phyloP scores from a whole-genome alignment of 345 rosid genomes.

The Xanthoceras sorbifolium region DNA sequence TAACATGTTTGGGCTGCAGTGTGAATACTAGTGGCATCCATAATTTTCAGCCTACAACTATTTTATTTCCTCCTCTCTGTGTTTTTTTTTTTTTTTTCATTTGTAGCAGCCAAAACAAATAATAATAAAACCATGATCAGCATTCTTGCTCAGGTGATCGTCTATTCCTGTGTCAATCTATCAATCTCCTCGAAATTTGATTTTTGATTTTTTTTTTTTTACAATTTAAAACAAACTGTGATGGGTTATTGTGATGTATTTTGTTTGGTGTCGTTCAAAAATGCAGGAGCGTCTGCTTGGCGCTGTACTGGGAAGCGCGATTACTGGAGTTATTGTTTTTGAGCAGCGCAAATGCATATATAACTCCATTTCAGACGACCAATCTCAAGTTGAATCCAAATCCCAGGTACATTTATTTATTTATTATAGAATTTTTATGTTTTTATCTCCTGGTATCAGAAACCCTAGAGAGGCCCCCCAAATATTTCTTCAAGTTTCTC shows the following conservation, averaged over 20 bases:
- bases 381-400: conserved; percentile 30
- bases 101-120: not conserved
- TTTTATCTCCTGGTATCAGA: not conserved
- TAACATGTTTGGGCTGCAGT: not conserved
- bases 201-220: not conserved
- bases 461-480: conserved; percentile 28
- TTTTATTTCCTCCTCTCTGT: not conserved
- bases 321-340: conserved; percentile 54
- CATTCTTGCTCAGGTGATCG: conserved; percentile 59
- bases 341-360: conserved; percentile 77
- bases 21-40: not conserved
- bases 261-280: not conserved
- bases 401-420: conserved; percentile 48
- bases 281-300: conserved; percentile 83
- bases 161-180: not conserved
- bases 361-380: conserved; percentile 48
- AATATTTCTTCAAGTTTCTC: not conserved
- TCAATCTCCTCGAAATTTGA: not conserved
- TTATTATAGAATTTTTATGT: not conserved
- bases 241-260: not conserved
- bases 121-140: conserved; percentile 49
- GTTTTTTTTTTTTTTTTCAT: no score
- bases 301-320: conserved; percentile 58
- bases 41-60: not conserved
- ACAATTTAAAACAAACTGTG: not conserved